Conservation (phyloP, 495 filamentous ascomycete genomes). For the Pseudoneurospora amorphoporcata region DNA sequence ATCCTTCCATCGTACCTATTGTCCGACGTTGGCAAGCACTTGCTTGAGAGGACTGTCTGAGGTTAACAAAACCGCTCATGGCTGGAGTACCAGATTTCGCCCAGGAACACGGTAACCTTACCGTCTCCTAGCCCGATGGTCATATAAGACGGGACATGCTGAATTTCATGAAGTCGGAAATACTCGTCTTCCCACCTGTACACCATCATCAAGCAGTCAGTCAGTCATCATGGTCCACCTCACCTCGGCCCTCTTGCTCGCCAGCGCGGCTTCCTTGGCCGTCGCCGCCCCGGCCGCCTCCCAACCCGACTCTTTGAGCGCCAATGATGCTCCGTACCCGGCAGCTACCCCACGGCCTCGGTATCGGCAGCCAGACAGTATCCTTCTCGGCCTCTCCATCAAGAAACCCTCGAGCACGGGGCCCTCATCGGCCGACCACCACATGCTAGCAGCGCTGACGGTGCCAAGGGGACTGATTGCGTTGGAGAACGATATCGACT, state of each 20-base stretch:
- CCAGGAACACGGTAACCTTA: constrained; percentile 5
- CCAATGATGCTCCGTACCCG: constrained; percentile 28
- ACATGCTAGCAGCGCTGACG: too few relatives aligned
- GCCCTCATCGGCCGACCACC: too few relatives aligned
- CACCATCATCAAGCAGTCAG: background rate
- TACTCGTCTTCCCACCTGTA: background rate
- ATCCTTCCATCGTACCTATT: background rate
- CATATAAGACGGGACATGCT: constrained; percentile 9
- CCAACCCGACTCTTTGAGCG: constrained; percentile 34
- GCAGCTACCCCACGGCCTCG: constrained; percentile 20
- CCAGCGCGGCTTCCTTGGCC: constrained; percentile 26
- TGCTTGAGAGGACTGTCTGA: background rate
- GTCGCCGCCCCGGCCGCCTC: constrained; percentile 27
- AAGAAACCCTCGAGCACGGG: constrained; percentile 29
- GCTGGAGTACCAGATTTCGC: background rate
- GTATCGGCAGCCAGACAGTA: constrained; percentile 31
- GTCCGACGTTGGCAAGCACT: constrained; percentile 4
- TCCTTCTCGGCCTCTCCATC: constrained; percentile 36
- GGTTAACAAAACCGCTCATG: background rate
- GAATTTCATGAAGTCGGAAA: background rate
- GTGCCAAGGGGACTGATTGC: too few relatives aligned
- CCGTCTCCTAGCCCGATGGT: background rate
- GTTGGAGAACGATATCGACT: constrained; percentile 48
- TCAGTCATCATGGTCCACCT: constrained; percentile 31
- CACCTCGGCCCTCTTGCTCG: constrained; percentile 29